Evolutionary conservation across 2,329 filamentous ascomycete species (phyloP).

Genomic region (Penicillium olsonii): DNA sequence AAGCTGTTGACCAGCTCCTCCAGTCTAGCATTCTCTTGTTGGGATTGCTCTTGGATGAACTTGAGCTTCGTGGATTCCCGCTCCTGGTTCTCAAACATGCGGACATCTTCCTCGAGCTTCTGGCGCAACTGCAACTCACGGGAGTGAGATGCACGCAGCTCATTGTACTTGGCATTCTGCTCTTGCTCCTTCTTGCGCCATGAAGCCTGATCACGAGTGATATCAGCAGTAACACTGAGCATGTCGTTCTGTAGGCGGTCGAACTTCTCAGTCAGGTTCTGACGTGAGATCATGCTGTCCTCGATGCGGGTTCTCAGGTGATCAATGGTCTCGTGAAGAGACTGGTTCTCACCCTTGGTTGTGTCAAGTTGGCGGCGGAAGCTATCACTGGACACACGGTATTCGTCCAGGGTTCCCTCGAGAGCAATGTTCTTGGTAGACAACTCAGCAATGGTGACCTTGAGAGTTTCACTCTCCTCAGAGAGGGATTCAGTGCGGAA

Average conservation of each 20-base stretch:
- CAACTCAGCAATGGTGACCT: slow-evolving; percentile 55
- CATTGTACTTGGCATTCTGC: slow-evolving; percentile 55
- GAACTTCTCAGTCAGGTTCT: slow-evolving; percentile 81
- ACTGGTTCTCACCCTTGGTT: slow-evolving; percentile 65
- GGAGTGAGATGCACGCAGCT: slow-evolving; percentile 60
- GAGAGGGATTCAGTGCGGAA: slow-evolving; percentile 69
- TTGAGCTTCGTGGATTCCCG: slow-evolving; percentile 76
- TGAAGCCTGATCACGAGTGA: slow-evolving; percentile 77
- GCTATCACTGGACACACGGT: slow-evolving; percentile 60
- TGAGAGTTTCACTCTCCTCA: slow-evolving; percentile 62
- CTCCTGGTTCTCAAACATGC: slow-evolving; percentile 67
- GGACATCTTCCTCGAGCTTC: slow-evolving; percentile 62
- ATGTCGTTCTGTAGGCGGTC: slow-evolving; percentile 86
- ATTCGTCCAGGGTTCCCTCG: slow-evolving; percentile 64
- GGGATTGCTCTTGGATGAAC: slow-evolving; percentile 70
- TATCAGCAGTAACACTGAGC: slow-evolving; percentile 72
- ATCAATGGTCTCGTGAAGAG: slow-evolving; percentile 71
- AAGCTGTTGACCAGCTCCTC: slow-evolving; percentile 56
- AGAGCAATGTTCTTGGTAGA: slow-evolving; percentile 62
- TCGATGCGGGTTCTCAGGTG: slow-evolving; percentile 76
- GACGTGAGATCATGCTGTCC: slow-evolving; percentile 80
- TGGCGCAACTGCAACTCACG: slow-evolving; percentile 67
- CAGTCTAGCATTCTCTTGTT: slow-evolving; percentile 64
- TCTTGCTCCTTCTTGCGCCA: slow-evolving; percentile 70
- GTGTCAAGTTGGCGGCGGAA: slow-evolving; percentile 56